Evolutionary conservation across 2,329 filamentous ascomycete genomes (phyloP).

Genomic region (Rhinocladiella similis): DNA sequence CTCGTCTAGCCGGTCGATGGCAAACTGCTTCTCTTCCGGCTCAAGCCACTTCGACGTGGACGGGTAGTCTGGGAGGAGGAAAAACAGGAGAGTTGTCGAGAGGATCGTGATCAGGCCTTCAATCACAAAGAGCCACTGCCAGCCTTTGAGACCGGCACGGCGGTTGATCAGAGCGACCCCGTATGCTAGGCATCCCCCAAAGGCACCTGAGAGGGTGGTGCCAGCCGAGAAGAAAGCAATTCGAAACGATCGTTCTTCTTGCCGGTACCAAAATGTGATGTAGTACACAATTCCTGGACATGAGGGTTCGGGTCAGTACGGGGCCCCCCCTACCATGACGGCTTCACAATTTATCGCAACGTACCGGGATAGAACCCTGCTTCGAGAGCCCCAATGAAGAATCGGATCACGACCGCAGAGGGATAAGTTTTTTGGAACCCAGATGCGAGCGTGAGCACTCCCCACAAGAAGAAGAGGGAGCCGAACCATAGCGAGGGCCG

Average conservation of each 20-base stretch:
- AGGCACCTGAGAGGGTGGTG: slow-evolving; percentile 54
- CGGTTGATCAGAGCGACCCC: slow-evolving; percentile 45
- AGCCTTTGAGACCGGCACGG: slow-evolving; percentile 38
- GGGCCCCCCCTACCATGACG: too few species aligned
- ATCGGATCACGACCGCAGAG: slow-evolving; percentile 46
- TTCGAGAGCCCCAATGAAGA: slow-evolving; percentile 52
- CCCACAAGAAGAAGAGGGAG: slow-evolving; percentile 25
- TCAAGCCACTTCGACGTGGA: slow-evolving; percentile 48
- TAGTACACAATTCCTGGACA: slow-evolving; percentile 45
- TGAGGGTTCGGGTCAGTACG: too few species aligned
- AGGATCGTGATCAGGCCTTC: slow-evolving; percentile 41
- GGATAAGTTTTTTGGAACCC: slow-evolving; percentile 37
- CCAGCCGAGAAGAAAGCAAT: slow-evolving; percentile 56
- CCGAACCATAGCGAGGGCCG: slow-evolving; percentile 26
- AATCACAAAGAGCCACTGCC: slow-evolving; percentile 51
- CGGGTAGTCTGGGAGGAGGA: slow-evolving; percentile 51
- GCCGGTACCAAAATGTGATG: slow-evolving; percentile 56
- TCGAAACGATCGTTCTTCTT: slow-evolving; percentile 57
- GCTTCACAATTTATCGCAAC: too few species aligned
- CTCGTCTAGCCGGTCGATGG: slow-evolving; percentile 28
- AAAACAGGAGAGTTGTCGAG: slow-evolving; percentile 42
- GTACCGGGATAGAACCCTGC: slow-evolving; percentile 43
- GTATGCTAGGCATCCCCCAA: slow-evolving; percentile 57
- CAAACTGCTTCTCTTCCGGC: slow-evolving; percentile 41
- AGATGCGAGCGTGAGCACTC: slow-evolving; percentile 12